phyloP scores from a whole-genome alignment of 495 filamentous ascomycete genomes.

The Penicillium coprophilum region DNA sequence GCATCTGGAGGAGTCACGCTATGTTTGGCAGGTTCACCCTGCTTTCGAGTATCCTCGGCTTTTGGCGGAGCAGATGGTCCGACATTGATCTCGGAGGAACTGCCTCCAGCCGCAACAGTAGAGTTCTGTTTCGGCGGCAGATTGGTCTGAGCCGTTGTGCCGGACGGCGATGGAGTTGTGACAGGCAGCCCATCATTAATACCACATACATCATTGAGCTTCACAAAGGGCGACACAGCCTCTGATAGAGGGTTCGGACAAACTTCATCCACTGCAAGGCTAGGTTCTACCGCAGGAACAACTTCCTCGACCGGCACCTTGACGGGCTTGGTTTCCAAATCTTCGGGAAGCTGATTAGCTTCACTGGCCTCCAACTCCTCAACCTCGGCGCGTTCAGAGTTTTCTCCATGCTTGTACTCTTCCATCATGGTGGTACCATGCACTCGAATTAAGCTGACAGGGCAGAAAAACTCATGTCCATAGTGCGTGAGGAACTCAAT shows the following conservation, averaged over 20 bases:
- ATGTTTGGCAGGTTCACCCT: slow-evolving; percentile 19
- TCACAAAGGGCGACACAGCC: slow-evolving; percentile 20
- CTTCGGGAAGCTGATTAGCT: slow-evolving; percentile 34
- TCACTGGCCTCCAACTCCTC: slow-evolving; percentile 41
- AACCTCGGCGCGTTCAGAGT: slow-evolving; percentile 58
- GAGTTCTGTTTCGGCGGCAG: slow-evolving; percentile 12
- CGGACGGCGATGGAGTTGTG: slow-evolving; percentile 10
- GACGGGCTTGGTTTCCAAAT: slow-evolving; percentile 7
- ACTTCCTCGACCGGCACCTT: slow-evolving; percentile 7
- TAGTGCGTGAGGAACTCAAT: slow-evolving; percentile 93
- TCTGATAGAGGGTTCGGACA: slow-evolving; percentile 22
- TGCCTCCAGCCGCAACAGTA: slow-evolving; percentile 9
- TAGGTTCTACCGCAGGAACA: slow-evolving; percentile 1
- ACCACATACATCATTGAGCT: slow-evolving; percentile 17
- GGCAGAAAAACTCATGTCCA: slow-evolving; percentile 95
- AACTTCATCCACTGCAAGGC: slow-evolving; percentile 4
- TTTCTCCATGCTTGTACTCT: slow-evolving; percentile 75
- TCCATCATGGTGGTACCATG: slow-evolving; percentile 98
- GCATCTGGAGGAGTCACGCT: slow-evolving; percentile 22
- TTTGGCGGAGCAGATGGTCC: slow-evolving; percentile 13
- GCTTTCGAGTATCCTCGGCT: slow-evolving; percentile 25
- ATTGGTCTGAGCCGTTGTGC: slow-evolving; percentile 10
- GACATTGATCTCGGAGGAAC: slow-evolving; percentile 9
- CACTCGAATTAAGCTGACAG: slow-evolving; percentile 82
- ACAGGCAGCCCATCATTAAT: slow-evolving; percentile 18